Evolutionary conservation across 1,139 yeast species (phyloP).

Genomic region (Diutina pseudorugosa): DNA sequence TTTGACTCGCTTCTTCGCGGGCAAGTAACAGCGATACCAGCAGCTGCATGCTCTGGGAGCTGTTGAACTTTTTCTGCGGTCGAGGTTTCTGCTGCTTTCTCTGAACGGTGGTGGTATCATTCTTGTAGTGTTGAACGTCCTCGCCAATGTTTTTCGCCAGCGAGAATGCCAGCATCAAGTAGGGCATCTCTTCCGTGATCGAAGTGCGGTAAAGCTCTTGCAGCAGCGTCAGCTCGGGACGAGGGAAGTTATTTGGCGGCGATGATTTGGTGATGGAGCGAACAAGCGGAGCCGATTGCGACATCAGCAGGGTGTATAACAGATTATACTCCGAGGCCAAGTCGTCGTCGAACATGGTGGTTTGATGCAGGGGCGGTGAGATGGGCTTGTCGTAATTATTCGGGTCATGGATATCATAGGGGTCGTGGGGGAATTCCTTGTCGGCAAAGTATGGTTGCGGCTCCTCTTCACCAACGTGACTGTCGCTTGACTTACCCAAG

Average conservation of each 20-base stretch:
- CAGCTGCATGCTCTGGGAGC: not conserved
- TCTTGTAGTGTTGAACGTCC: constrained; percentile 23
- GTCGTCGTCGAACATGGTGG: constrained; percentile 1
- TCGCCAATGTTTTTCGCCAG: constrained; percentile 39
- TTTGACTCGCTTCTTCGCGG: not conserved
- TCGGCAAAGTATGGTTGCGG: not conserved
- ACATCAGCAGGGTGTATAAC: constrained; percentile 12
- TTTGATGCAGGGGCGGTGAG: constrained; percentile 1
- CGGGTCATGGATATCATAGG: constrained; percentile 5
- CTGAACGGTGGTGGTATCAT: not conserved
- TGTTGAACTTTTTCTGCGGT: not conserved
- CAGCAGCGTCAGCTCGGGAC: not conserved
- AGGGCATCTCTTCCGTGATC: constrained; percentile 43
- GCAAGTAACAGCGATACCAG: not conserved
- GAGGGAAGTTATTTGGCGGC: not conserved
- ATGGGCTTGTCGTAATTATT: constrained; percentile 12
- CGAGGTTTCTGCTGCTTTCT: not conserved
- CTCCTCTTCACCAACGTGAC: not conserved
- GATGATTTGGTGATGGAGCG: constrained; percentile 26
- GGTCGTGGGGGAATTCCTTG: not conserved
- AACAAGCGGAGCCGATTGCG: constrained; percentile 23
- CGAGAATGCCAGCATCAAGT: constrained; percentile 44
- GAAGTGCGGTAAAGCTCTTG: constrained; percentile 15
- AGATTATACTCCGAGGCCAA: not conserved
- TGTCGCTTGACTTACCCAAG: not conserved